Percentiles rank a stretch among this genome's conserved stretches.
Conservation (phyloP, 1,284 basidiomycete species). For the Trametes hirsuta region DNA sequence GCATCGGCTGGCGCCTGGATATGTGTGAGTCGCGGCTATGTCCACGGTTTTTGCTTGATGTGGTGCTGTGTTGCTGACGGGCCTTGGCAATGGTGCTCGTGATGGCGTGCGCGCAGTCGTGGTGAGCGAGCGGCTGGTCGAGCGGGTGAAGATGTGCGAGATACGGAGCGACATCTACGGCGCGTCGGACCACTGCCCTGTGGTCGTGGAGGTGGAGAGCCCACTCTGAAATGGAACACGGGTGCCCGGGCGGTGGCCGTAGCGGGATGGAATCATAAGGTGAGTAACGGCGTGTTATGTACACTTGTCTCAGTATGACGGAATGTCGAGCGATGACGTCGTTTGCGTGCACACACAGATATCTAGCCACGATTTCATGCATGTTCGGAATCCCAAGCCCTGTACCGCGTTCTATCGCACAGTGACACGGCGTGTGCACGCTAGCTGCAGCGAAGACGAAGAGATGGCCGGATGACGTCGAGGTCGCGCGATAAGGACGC, state of each 20-base stretch:
- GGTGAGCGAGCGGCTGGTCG: constrained; percentile 65
- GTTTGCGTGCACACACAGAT: not conserved
- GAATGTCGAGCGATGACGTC: constrained; percentile 5
- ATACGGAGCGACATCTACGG: constrained; percentile 86
- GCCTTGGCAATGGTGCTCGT: not conserved
- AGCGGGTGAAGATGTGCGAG: constrained; percentile 73
- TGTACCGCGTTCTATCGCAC: not conserved
- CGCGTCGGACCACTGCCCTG: constrained; percentile 82
- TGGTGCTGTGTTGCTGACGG: not conserved
- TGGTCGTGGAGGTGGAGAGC: constrained; percentile 69
- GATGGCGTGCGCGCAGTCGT: constrained; percentile 52
- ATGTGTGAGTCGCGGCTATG: constrained; percentile 60
- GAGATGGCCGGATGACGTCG: constrained; percentile 14
- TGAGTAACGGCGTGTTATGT: constrained; percentile 8
- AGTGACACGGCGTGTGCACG: not conserved
- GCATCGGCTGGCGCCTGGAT: constrained; percentile 87
- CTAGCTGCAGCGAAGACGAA: not conserved
- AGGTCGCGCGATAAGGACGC: constrained; percentile 9
- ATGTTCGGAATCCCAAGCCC: not conserved
- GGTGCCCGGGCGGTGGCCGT: not conserved
- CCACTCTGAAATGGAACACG: constrained; percentile 15
- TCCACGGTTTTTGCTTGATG: no score
- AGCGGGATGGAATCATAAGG: constrained; percentile 2
- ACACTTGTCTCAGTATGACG: not conserved
- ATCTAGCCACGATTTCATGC: not conserved